Percentiles rank a stretch among this genome's conserved stretches.
These are phyloP conservation scores for Bruguiera hainesii DNA, from an alignment of 441 rosid genomes.

Conservation along the genomic window DNA sequence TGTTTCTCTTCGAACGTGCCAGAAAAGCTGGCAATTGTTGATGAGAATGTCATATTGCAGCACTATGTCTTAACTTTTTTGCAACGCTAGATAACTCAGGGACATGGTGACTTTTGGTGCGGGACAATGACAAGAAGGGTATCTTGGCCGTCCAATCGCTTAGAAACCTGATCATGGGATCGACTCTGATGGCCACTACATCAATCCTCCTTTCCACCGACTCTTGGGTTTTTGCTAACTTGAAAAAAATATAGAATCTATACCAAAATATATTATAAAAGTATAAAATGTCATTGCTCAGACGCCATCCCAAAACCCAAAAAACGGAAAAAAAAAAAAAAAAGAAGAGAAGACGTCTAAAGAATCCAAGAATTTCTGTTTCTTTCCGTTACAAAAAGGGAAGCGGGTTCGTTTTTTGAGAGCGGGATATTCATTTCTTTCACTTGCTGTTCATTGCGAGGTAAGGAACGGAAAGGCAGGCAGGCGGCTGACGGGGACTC, in stretches of 20 bases:
- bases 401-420: too few relatives aligned
- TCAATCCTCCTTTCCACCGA: conserved; percentile 75
- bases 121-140: conserved; percentile 96
- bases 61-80: background rate
- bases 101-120: conserved; percentile 9
- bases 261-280: too few relatives aligned
- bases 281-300: too few relatives aligned
- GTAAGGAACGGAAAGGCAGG: background rate
- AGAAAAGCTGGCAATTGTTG: too few relatives aligned
- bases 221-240: too few relatives aligned
- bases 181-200: conserved; percentile 94
- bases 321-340: background rate
- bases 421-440: background rate
- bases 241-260: too few relatives aligned
- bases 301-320: conserved; percentile 20
- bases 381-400: too few relatives aligned
- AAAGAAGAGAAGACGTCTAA: too few relatives aligned
- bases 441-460: conserved; percentile 31
- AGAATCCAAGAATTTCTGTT: conserved; percentile 14
- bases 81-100: background rate
- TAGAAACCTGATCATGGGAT: conserved; percentile 86
- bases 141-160: conserved; percentile 80
- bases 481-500: background rate
- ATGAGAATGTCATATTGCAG: background rate
- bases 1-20: too few relatives aligned